Conservation (phyloP, 257 asterid species). For the Solanum acaule region DNA sequence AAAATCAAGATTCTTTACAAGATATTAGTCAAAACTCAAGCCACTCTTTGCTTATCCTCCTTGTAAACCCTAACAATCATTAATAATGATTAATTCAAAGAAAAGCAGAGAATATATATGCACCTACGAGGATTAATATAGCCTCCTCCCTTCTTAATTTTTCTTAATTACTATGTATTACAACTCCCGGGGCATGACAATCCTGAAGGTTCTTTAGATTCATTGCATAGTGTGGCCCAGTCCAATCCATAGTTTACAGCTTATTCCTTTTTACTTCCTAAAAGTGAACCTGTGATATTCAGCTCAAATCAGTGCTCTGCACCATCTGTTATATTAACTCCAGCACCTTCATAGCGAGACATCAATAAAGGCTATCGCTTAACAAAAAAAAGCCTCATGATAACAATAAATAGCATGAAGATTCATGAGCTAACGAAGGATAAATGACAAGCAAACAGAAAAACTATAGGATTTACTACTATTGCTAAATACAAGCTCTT, state of each 20-base stretch:
- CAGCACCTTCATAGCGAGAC: neutral
- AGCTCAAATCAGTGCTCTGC: neutral
- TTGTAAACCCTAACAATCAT: neutral
- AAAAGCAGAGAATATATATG: neutral
- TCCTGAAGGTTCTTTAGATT: neutral
- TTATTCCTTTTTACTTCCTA: neutral
- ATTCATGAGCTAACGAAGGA: neutral
- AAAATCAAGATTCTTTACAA: neutral
- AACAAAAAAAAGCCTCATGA: neutral
- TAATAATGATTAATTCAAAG: neutral
- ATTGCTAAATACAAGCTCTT: neutral
- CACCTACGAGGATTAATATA: neutral
- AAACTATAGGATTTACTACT: neutral
- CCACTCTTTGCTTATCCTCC: neutral
- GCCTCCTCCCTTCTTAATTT: neutral
- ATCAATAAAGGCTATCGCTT: neutral
- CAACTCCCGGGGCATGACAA: neutral
- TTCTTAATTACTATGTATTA: neutral
- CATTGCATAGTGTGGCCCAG: neutral
- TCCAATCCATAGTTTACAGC: neutral
- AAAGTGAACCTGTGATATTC: neutral
- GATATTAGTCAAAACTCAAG: neutral
- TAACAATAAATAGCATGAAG: neutral
- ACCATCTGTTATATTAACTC: neutral
- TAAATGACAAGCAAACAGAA: neutral